phyloP scores from a whole-genome alignment of 1,139 yeast species.

The Sugiyamaella sp. region DNA sequence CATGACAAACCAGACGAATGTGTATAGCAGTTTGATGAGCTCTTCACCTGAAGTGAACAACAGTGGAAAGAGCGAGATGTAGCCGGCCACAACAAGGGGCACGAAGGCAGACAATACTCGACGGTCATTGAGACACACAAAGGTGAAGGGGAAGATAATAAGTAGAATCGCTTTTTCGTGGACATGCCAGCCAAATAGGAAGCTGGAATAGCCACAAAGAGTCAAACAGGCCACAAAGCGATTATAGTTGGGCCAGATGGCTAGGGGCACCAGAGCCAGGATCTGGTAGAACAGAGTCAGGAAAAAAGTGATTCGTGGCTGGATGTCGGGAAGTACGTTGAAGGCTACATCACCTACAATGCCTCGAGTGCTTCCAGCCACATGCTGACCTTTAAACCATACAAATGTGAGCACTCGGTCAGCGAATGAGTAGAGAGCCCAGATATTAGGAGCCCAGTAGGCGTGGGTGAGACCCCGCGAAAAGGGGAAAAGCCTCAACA shows the following conservation, averaged over 20 bases:
- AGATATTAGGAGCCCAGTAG: constrained; percentile 97
- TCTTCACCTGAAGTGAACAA: constrained; percentile 81
- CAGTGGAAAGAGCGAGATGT: constrained; percentile 85
- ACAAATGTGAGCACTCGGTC: constrained; percentile 71
- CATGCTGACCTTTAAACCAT: constrained; percentile 36
- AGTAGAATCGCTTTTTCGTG: constrained; percentile 94
- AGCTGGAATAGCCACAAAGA: constrained; percentile 88
- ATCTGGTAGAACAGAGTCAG: constrained; percentile 81
- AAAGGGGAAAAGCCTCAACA: constrained; percentile 82
- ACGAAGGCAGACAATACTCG: constrained; percentile 58
- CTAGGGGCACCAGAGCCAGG: constrained; percentile 70
- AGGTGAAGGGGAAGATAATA: constrained; percentile 86
- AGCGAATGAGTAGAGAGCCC: constrained; percentile 91
- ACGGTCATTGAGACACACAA: constrained; percentile 71
- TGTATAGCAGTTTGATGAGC: constrained; percentile 73
- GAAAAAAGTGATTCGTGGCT: constrained; percentile 75
- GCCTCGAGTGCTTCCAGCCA: constrained; percentile 69
- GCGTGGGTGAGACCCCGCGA: constrained; percentile 96
- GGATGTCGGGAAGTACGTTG: constrained; percentile 74
- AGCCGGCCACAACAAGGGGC: constrained; percentile 78
- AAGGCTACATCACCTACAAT: constrained; percentile 89
- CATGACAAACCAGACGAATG: constrained; percentile 83
- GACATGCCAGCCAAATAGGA: constrained; percentile 97
- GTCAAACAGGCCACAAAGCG: constrained; percentile 84
- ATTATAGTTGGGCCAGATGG: constrained; percentile 72